Conservation (phyloP, 345 rosid species). For the Eucalyptus urophylla region DNA sequence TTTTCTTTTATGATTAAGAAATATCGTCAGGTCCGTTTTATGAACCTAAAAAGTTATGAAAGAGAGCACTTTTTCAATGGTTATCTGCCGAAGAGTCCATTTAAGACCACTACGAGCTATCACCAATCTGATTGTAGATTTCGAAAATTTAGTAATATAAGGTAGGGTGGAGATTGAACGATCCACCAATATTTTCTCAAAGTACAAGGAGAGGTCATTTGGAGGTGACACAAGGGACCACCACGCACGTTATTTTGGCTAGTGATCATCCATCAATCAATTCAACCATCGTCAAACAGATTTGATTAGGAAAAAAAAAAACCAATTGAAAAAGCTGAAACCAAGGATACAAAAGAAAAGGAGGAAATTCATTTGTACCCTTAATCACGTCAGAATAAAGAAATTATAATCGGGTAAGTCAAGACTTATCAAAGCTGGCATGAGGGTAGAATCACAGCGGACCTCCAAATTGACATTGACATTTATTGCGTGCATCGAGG, state of each 20-base stretch:
- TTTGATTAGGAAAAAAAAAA: no score
- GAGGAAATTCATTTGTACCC: background rate
- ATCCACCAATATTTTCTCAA: background rate
- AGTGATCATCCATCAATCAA: background rate
- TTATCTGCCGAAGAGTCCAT: no score
- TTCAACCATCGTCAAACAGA: background rate
- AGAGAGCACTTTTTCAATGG: no score
- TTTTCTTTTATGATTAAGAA: no score
- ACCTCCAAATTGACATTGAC: background rate
- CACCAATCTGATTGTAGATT: background rate
- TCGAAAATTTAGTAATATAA: background rate
- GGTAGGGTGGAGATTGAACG: background rate
- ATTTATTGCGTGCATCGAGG: accelerated
- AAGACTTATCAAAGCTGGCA: background rate
- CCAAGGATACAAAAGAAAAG: accelerated
- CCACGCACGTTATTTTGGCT: background rate
- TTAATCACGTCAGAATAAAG: no score
- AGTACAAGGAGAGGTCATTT: background rate
- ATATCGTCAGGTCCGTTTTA: no score
- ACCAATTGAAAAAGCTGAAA: no score
- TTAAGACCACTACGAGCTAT: no score
- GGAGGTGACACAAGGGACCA: background rate
- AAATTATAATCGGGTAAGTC: no score
- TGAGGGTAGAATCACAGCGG: background rate
- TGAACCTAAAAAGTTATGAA: no score